Percentiles rank a stretch among this genome's conserved stretches.
These are phyloP conservation scores for Xylaria bambusicola DNA, from an alignment of 495 filamentous ascomycete species.

Conservation along the genomic window DNA sequence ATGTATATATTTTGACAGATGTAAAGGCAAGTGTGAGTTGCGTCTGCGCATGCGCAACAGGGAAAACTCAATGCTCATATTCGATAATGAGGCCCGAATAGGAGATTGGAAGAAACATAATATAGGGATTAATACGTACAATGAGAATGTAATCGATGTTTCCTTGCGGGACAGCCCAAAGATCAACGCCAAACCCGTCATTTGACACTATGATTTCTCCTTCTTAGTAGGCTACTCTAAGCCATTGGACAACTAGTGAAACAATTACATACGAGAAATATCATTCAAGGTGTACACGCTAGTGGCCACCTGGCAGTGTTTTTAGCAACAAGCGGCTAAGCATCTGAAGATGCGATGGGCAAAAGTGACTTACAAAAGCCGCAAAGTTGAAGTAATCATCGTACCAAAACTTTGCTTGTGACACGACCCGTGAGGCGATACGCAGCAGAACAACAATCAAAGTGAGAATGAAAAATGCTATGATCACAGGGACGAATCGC, in stretches of 20 bases:
- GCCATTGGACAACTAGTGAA: neutral
- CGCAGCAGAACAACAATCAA: slow-evolving; percentile 20
- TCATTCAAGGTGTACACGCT: neutral
- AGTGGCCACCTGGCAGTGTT: neutral
- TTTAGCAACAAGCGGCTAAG: neutral
- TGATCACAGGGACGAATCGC: neutral
- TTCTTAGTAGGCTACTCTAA: neutral
- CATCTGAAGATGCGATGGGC: neutral
- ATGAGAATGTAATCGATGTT: slow-evolving; percentile 39
- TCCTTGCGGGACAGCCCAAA: slow-evolving; percentile 50
- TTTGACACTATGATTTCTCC: slow-evolving; percentile 28
- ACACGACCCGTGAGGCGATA: slow-evolving; percentile 30
- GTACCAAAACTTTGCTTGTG: slow-evolving; percentile 37
- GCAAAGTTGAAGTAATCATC: slow-evolving; percentile 35
- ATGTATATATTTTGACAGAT: too few species aligned
- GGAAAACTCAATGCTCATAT: too few species aligned
- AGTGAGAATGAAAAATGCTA: slow-evolving; percentile 1
- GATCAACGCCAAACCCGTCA: slow-evolving; percentile 46
- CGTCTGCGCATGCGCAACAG: too few species aligned
- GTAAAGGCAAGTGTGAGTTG: too few species aligned
- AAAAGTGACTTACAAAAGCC: slow-evolving; percentile 21
- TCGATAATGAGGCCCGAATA: too few species aligned
- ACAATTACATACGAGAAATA: neutral
- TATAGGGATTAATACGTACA: neutral
- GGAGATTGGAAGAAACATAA: too few species aligned